Percentiles rank a stretch among this genome's conserved stretches.
Evolutionary conservation across 805 yeast genomes (phyloP).

Genomic region (Saccharomycopsis amapae): DNA sequence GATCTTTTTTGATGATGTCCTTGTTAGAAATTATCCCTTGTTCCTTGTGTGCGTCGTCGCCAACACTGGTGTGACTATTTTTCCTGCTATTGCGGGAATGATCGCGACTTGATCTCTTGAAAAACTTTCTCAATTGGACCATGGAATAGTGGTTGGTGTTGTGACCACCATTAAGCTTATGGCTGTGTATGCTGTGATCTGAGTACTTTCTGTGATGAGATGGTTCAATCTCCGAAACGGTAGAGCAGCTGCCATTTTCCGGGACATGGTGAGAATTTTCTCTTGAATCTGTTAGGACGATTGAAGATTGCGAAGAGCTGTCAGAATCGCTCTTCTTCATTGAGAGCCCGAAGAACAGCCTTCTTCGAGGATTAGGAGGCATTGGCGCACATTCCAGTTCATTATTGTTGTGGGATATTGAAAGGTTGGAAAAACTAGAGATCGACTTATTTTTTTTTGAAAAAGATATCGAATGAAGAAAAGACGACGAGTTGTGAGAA

Average conservation of each 20-base stretch:
- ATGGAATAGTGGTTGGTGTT: slow-evolving; percentile 1
- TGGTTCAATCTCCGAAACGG: background rate
- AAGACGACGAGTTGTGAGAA: background rate
- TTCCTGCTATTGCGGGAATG: slow-evolving; percentile 17
- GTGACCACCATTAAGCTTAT: background rate
- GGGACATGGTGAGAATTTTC: background rate
- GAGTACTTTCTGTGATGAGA: background rate
- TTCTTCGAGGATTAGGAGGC: background rate
- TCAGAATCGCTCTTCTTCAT: slow-evolving; percentile 1
- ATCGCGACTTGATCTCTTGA: background rate
- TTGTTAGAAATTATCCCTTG: slow-evolving; percentile 30
- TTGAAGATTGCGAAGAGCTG: slow-evolving; percentile 1
- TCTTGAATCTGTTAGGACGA: background rate
- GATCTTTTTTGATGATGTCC: slow-evolving; percentile 28
- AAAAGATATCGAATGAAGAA: background rate
- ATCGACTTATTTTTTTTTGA: slow-evolving; percentile 1
- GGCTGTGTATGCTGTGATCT: background rate
- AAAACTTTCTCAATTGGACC: slow-evolving; percentile 10
- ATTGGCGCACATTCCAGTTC: background rate
- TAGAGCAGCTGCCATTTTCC: background rate
- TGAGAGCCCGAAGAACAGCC: slow-evolving; percentile 2
- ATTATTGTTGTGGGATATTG: background rate
- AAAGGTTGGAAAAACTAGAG: slow-evolving; percentile 1
- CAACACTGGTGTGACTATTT: slow-evolving; percentile 39
- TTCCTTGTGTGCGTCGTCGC: slow-evolving; percentile 41